Evolutionary conservation across 1,139 yeast species (phyloP).

Genomic region (Sugiyamaella grinbergsii): DNA sequence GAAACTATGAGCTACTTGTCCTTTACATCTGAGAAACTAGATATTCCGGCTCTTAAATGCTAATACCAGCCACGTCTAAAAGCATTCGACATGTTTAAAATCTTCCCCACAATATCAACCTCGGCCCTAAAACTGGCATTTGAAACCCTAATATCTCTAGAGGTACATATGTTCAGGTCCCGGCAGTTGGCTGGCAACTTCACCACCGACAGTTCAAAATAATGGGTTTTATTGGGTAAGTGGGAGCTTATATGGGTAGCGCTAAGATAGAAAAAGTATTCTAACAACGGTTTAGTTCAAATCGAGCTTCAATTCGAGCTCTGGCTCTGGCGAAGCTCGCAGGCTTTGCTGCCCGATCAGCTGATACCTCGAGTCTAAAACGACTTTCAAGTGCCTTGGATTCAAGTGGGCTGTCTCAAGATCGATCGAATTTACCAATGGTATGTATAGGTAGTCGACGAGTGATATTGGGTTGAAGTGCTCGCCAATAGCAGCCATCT

Average conservation of each 20-base stretch:
- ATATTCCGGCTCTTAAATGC: not conserved
- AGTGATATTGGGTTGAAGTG: too few species aligned
- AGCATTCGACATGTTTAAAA: too few species aligned
- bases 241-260: constrained; percentile 1
- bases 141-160: constrained; percentile 6
- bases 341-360: constrained; percentile 41
- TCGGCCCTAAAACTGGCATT: not conserved
- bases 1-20: too few species aligned
- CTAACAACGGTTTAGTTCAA: constrained; percentile 13
- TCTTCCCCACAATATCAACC: constrained; percentile 1
- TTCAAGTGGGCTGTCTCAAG: constrained; percentile 25
- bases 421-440: constrained; percentile 34
- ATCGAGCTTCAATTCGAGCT: constrained; percentile 48
- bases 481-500: too few species aligned
- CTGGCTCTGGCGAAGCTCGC: constrained; percentile 60
- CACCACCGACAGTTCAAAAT: not conserved
- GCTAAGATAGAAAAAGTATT: too few species aligned
- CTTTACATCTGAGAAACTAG: too few species aligned
- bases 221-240: constrained; percentile 14
- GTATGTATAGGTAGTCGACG: too few species aligned
- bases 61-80: not conserved
- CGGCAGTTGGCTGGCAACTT: not conserved
- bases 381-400: constrained; percentile 30
- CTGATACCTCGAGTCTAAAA: constrained; percentile 27
- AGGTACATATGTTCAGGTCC: not conserved